phyloP scores from a whole-genome alignment of 164 flowering plant genomes.

The Paratinospora sagittata region DNA sequence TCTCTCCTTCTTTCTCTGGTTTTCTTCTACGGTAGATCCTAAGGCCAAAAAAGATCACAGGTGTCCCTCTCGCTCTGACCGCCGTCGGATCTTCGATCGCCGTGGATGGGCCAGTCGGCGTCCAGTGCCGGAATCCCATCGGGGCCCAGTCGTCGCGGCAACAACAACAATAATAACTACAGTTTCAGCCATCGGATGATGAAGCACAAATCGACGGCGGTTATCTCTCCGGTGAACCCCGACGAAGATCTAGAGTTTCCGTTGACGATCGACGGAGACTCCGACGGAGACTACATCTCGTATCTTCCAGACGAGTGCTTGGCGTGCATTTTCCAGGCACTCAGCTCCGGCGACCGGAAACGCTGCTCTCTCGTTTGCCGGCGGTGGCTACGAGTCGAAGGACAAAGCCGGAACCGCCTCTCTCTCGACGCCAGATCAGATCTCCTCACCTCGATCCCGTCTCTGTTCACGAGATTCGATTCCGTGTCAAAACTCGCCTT shows the following conservation, averaged over 20 bases:
- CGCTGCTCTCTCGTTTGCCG: slow-evolving; percentile 56
- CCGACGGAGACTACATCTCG: slow-evolving; percentile 26
- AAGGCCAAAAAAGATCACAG: too few species aligned
- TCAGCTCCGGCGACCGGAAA: slow-evolving; percentile 57
- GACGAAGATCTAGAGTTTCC: not conserved
- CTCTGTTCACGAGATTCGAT: slow-evolving; percentile 57
- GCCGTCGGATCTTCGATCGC: not conserved
- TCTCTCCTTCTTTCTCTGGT: not conserved
- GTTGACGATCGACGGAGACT: not conserved
- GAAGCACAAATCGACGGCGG: slow-evolving; percentile 25
- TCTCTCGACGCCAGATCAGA: slow-evolving; percentile 53
- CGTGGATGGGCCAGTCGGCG: slow-evolving; percentile 54
- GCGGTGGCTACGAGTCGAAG: slow-evolving; percentile 66
- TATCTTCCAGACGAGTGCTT: slow-evolving; percentile 74
- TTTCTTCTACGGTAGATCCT: not conserved
- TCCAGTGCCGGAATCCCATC: slow-evolving; percentile 30
- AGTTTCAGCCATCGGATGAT: slow-evolving; percentile 19
- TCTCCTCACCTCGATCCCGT: slow-evolving; percentile 29
- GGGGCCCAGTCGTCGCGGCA: slow-evolving; percentile 26
- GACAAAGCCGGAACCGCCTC: slow-evolving; percentile 59
- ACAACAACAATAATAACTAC: not conserved
- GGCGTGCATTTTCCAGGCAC: slow-evolving; percentile 55
- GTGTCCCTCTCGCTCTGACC: too few species aligned
- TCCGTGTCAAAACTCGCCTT: slow-evolving; percentile 63
- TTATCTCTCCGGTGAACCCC: slow-evolving; percentile 22